Percentiles rank a stretch among this genome's conserved stretches.
phyloP scores from a whole-genome alignment of 192 early-diverging fungal species.

The Umbelopsis ramanniana region DNA sequence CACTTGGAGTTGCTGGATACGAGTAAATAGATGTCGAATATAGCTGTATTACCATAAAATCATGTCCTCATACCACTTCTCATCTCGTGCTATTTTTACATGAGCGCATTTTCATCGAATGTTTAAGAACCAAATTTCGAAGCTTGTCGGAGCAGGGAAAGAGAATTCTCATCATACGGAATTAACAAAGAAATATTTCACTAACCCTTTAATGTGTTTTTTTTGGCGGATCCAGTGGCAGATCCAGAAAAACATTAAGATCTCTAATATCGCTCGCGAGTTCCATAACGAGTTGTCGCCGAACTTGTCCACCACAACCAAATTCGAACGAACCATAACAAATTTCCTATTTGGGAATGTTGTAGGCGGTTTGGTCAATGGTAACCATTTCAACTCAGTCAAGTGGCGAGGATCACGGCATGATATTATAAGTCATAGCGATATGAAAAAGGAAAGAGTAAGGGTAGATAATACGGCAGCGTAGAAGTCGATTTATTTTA shows the following conservation, averaged over 20 bases:
- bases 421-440: background rate
- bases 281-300: constrained; percentile 7
- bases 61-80: background rate
- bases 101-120: background rate
- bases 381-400: constrained; percentile 13
- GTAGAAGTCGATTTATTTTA: too few relatives aligned
- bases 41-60: constrained; percentile 1
- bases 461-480: background rate
- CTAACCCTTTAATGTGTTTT: background rate
- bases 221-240: background rate
- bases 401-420: background rate
- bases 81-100: background rate
- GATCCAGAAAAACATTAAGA: background rate
- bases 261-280: background rate
- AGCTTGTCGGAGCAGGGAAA: background rate
- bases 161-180: background rate
- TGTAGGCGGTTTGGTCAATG: constrained; percentile 10
- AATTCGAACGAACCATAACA: constrained; percentile 21
- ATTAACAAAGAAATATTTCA: background rate
- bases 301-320: background rate
- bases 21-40: constrained; percentile 16
- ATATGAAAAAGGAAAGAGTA: background rate
- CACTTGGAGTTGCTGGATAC: constrained; percentile 64
- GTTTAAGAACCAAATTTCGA: background rate
- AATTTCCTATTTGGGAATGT: constrained; percentile 14